phyloP scores from a whole-genome alignment of 805 yeast species.

The Sugiyamaella boreocaroliniensis region DNA sequence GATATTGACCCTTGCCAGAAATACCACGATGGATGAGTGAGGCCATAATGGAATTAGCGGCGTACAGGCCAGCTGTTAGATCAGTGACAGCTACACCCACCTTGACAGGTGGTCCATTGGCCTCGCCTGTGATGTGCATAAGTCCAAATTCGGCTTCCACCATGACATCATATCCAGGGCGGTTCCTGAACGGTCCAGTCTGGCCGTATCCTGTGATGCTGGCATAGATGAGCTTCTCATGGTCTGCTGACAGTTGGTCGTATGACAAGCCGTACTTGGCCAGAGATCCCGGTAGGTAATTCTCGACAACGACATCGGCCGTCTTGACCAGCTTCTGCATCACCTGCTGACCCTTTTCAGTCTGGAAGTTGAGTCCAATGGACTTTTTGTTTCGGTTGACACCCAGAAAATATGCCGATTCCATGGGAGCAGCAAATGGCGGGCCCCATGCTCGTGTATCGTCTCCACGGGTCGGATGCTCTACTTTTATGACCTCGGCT shows the following conservation, averaged over 20 bases:
- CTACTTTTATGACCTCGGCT: constrained; percentile 38
- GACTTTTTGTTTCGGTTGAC: constrained; percentile 36
- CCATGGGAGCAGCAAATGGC: constrained; percentile 32
- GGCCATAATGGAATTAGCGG: constrained; percentile 34
- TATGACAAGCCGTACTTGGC: constrained; percentile 33
- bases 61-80: constrained; percentile 36
- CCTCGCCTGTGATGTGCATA: constrained; percentile 40
- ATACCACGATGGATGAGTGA: constrained; percentile 30
- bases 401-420: constrained; percentile 35
- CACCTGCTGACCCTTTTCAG: constrained; percentile 30
- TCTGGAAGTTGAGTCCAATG: constrained; percentile 33
- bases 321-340: constrained; percentile 24
- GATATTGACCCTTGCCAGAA: constrained; percentile 32
- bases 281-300: constrained; percentile 35
- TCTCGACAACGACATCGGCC: constrained; percentile 36
- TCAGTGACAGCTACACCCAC: constrained; percentile 42
- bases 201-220: constrained; percentile 40
- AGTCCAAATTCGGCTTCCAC: constrained; percentile 41
- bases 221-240: constrained; percentile 32
- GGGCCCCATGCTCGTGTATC: constrained; percentile 42
- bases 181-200: constrained; percentile 33
- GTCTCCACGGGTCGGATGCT: constrained; percentile 38
- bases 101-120: constrained; percentile 36
- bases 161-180: constrained; percentile 41
- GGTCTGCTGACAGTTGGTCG: constrained; percentile 22